Evolutionary conservation across 768 basidiomycete genomes (phyloP), one percentile per base, ranked within the genome.

Genomic region (Suillus tomentosus): DNA sequence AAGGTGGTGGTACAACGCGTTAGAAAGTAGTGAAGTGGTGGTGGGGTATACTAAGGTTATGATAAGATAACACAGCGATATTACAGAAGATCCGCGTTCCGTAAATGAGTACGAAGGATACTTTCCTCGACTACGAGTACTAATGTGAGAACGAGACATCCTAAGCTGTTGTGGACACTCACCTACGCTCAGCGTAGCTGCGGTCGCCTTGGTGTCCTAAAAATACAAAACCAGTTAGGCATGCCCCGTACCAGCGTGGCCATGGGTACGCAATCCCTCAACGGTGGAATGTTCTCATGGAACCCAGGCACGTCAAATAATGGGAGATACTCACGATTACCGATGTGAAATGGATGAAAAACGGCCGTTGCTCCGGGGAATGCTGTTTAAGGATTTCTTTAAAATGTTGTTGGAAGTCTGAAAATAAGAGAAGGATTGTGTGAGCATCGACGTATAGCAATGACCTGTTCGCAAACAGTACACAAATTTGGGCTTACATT

Each of bases 361-460:
- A 91, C 0, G 85, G 83, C 5, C 91, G 83, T 48, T 84, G 82
- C 31, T 84, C 79, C 14, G 89, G 87, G 1, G 91, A 91, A 66
- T 82, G 77, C 51, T 81, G 79, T 66, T 82, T 85, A 54, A 82
- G 81, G 43, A 91, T 89, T 61, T 92, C 91, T 71, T 85, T 90
- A 75, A 94, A 92, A 71, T 92, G 90, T 64, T 88, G 85, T 68
- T 88, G 87, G 75, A 94, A 91, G 74, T 92, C 91, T 93, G 65
- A 5, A 51, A 65, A 31, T 5, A 48, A 58, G 39, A 47, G 47
- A 56, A 47, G 5, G 62, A 61, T 27, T 50, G 55, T 55, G 50
- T 64, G 66, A 62, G 71, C 55, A 68, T 40, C 39, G 56, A 57
- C 9, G 17, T 17, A 17, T 36, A 36, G 15, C 31, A 24, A 37